Base-by-base conservation (phyloP, 2,329 filamentous ascomycete genomes). In the Westerdykella sp. region DNA sequence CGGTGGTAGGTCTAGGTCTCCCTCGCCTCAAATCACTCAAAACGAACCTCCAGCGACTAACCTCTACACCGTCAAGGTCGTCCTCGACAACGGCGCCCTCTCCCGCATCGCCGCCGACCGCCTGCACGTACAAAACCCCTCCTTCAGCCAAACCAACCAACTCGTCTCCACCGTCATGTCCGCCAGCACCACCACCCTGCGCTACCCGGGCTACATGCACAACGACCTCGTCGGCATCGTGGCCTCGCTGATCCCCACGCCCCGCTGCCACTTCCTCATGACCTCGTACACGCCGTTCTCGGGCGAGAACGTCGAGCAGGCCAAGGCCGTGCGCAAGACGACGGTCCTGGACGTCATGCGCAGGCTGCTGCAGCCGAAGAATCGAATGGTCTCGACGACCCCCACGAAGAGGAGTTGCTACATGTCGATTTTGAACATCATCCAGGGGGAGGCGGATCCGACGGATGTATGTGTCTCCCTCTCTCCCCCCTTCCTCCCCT, bases 171-270 rank as follows among this genome's bases (percentile, higher is more conserved):
- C 94, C 1, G 94, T 98, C 66, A 98, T 98, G 93, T 96, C 90
- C 30, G 93, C 93, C 32, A 94, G 88, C 63, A 98, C 93, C 4
- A 97, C 91, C 9, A 96, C 94, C 2, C 80, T 98, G 40, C 81
- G 93, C 62, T 98, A 98, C 66, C 93, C 93, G 1, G 93, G 93
- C 32, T 98, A 98, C 71, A 98, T 98, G 93, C 93, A 98, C 75
- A 98, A 98, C 68, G 93, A 98, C 64, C 83, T 98, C 13, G 90
- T 95, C 62, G 93, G 91, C 68, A 97, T 98, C 57, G 79, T 98
- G 45, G 93, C 94, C 18, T 95, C 89, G 15, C 78, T 98, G 34
- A 97, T 98, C 49, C 93, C 93, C 1, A 98, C 91, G 0, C 94
- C 93, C 9, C 84, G 93, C 56, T 95, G 90, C 65, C 94, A 98